Evolutionary conservation across 1,139 yeast genomes (phyloP), one percentile per base, ranked within the genome.

Genomic region (Lodderomyces oxycetoniae): DNA sequence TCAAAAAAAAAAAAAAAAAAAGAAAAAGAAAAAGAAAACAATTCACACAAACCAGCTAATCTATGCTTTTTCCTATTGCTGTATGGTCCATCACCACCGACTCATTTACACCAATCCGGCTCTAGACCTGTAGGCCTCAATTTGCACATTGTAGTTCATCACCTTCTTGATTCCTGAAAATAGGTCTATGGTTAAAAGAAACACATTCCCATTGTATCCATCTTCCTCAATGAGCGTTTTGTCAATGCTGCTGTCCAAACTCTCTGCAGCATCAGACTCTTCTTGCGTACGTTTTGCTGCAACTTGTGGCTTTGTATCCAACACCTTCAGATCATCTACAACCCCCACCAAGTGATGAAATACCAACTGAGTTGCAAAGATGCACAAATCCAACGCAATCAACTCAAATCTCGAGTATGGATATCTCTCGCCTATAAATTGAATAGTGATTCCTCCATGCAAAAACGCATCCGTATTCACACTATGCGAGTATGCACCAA

Each of bases 161-260:
- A 57, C 56, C 5, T 47, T 48, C 33, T 35, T 41, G 8, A 60
- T 43, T 32, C 49, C 47, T 4, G 40, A 47, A 11, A 53, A 30
- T 5, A 65, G 22, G 41, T 65, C 57, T 9, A 67, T 44, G 2
- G 53, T 45, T 22, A 64, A 32, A 28, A 67, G 43, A 30, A 45
- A 40, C 3, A 67, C 71, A 30, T 61, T 59, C 2, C 73, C 73
- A 32, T 53, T 58, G 44, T 62, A 67, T 1, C 74, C 74, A 45
- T 67, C 72, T 8, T 54, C 59, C 15, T 43, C 43, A 22, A 45
- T 42, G 20, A 45, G 46, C 3, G 38, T 40, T 17, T 44, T 46
- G 8, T 41, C 17, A 14, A 23, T 15, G 12, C 49, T 20, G 17
- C 22, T 17, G 5, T 26, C 11, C 11, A 9, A 15, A 8, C 17